Conservation (phyloP, 2,329 filamentous ascomycete genomes). For the Diaporthe ampelina region DNA sequence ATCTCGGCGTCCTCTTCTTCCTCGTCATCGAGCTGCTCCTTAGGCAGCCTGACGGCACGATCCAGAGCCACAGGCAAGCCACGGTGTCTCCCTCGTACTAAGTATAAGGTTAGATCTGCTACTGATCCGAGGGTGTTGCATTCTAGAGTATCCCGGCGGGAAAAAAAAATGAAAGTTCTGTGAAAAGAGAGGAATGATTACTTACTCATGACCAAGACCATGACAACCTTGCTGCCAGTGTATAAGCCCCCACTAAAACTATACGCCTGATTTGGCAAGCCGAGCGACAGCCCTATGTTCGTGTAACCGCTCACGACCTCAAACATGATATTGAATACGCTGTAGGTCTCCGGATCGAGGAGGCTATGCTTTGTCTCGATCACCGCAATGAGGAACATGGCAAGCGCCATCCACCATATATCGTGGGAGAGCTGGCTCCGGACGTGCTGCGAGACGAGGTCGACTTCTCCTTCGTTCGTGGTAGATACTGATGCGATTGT, state of each 20-base stretch:
- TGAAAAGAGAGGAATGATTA: too few relatives aligned
- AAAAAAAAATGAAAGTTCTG: too few relatives aligned
- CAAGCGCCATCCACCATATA: conserved; percentile 75
- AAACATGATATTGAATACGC: conserved; percentile 73
- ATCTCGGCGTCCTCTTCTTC: conserved; percentile 41
- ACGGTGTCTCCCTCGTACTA: conserved; percentile 66
- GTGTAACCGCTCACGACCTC: conserved; percentile 59
- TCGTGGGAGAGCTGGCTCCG: conserved; percentile 76
- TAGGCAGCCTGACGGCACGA: conserved; percentile 61
- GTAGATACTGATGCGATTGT: conserved; percentile 40
- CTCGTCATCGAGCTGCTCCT: conserved; percentile 51
- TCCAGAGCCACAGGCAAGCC: conserved; percentile 69
- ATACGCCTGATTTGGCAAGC: conserved; percentile 35
- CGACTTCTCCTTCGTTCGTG: conserved; percentile 41
- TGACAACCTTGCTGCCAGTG: conserved; percentile 38
- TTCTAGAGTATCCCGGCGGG: too few relatives aligned
- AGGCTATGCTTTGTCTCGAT: conserved; percentile 71
- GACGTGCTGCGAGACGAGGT: conserved; percentile 62
- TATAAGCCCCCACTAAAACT: conserved; percentile 39
- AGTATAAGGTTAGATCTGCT: too few relatives aligned
- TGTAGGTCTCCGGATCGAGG: conserved; percentile 64
- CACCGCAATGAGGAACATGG: conserved; percentile 70
- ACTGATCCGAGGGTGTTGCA: too few relatives aligned
- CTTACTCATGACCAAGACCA: conserved; percentile 43
- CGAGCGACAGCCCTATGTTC: conserved; percentile 37